A percentile compares a stretch with the other conserved stretches of the same genome.
Evolutionary conservation across 139 green algal genomes (phyloP).

Genomic region (Micractinium conductrix): DNA sequence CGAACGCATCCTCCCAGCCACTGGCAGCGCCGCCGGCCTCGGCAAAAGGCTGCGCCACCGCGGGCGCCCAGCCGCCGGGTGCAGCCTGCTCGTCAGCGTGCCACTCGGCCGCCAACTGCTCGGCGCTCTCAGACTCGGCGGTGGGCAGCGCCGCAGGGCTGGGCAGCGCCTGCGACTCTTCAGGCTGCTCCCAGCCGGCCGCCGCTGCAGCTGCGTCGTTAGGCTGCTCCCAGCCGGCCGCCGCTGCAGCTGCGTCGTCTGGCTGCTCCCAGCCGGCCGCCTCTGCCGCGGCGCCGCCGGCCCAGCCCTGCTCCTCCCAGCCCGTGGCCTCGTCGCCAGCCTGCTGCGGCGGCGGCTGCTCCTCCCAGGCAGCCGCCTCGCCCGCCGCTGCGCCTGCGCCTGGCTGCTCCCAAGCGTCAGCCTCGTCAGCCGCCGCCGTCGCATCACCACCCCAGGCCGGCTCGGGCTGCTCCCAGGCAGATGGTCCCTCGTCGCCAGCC

Average conservation of each 20-base stretch:
- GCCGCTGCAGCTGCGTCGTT: neutral
- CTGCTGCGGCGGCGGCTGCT: neutral
- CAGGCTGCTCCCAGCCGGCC: neutral
- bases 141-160: neutral
- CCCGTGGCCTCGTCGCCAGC: neutral
- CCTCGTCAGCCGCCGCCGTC: neutral
- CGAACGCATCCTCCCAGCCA: constrained; percentile 8
- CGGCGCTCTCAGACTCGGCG: neutral
- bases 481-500: too few relatives aligned
- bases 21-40: neutral
- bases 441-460: too few relatives aligned
- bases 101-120: neutral
- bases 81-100: neutral
- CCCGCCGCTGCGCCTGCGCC: neutral
- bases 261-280: neutral
- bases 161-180: neutral
- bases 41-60: neutral
- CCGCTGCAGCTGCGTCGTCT: neutral
- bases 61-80: neutral
- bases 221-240: neutral
- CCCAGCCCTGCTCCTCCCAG: neutral
- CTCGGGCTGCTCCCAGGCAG: neutral
- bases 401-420: neutral
- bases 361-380: neutral
- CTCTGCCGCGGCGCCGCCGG: neutral